Conservation (phyloP, 345 rosid genomes). For the Aquilaria malaccensis region DNA sequence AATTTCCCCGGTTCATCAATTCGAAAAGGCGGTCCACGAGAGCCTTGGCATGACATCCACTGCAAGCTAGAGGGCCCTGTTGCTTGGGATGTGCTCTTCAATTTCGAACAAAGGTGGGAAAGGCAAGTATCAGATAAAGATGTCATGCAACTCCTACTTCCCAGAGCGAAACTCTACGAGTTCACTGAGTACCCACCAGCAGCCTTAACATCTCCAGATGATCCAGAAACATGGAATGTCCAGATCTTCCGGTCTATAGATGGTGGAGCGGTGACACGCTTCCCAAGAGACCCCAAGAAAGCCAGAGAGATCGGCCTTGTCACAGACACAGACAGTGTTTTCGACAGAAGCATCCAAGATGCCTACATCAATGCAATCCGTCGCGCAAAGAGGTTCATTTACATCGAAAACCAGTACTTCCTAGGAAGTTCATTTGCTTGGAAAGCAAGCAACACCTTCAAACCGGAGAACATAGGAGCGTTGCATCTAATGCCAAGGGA, state of each 20-base stretch:
- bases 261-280: constrained; percentile 8
- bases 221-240: constrained; percentile 13
- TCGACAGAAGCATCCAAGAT: constrained; percentile 17
- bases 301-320: not conserved
- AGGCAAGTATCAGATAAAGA: not conserved
- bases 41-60: constrained; percentile 17
- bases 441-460: constrained; percentile 1
- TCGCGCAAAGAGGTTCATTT: constrained; percentile 11
- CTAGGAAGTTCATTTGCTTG: constrained; percentile 16
- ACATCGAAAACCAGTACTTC: constrained; percentile 12
- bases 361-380: constrained; percentile 12
- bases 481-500: constrained; percentile 12
- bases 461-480: constrained; percentile 8
- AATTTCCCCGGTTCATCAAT: constrained; percentile 12
- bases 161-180: not conserved
- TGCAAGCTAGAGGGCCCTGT: constrained; percentile 17
- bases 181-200: not conserved
- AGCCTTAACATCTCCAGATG: not conserved
- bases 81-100: constrained; percentile 15
- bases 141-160: not conserved
- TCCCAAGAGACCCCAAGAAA: not conserved
- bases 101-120: constrained; percentile 13
- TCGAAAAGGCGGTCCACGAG: constrained; percentile 17
- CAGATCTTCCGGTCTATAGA: constrained; percentile 18
- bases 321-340: not conserved